Evolutionary conservation across 2,329 filamentous ascomycete genomes (phyloP).

Genomic region (Furcasterigmium furcatum): DNA sequence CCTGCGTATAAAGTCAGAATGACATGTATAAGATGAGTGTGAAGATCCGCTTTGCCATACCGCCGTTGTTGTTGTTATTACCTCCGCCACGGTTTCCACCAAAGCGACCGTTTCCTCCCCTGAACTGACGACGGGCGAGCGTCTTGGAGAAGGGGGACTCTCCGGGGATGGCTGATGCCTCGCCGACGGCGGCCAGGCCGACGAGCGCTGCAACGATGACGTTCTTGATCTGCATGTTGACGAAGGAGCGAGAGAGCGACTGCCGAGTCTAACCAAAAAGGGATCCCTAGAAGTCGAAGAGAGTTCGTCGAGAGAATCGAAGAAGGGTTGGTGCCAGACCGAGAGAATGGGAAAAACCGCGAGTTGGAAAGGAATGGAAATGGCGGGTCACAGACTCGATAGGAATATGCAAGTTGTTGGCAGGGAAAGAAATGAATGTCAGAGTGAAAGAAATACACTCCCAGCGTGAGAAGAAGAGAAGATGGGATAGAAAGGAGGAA

Average conservation of each 20-base stretch:
- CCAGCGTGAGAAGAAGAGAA: constrained; percentile 40
- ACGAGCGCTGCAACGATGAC: constrained; percentile 42
- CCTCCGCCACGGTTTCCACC: constrained; percentile 12
- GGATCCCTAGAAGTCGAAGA: constrained; percentile 9
- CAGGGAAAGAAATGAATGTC: constrained; percentile 42
- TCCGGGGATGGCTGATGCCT: constrained; percentile 39
- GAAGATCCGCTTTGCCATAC: too few relatives aligned
- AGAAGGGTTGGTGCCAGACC: constrained; percentile 48
- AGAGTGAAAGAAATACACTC: constrained; percentile 41
- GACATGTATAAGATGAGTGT: too few relatives aligned
- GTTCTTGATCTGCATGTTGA: constrained; percentile 51
- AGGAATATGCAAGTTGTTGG: constrained; percentile 23
- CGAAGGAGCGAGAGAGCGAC: neutral
- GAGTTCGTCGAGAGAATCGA: constrained; percentile 1
- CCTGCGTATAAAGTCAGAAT: too few relatives aligned
- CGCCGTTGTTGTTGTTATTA: constrained; percentile 8
- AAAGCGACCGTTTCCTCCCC: constrained; percentile 6
- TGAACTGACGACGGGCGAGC: constrained; percentile 38
- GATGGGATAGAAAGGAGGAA: constrained; percentile 15
- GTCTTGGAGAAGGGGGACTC: constrained; percentile 30
- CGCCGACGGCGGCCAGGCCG: constrained; percentile 40
- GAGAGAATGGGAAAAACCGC: constrained; percentile 25
- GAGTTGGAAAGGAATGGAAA: constrained; percentile 33
- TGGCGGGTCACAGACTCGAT: constrained; percentile 37
- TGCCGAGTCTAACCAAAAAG: constrained; percentile 4